Percentiles rank a stretch among this genome's conserved stretches.
phyloP scores from a whole-genome alignment of 805 yeast genomes.

The Wickerhamiella cacticola region DNA sequence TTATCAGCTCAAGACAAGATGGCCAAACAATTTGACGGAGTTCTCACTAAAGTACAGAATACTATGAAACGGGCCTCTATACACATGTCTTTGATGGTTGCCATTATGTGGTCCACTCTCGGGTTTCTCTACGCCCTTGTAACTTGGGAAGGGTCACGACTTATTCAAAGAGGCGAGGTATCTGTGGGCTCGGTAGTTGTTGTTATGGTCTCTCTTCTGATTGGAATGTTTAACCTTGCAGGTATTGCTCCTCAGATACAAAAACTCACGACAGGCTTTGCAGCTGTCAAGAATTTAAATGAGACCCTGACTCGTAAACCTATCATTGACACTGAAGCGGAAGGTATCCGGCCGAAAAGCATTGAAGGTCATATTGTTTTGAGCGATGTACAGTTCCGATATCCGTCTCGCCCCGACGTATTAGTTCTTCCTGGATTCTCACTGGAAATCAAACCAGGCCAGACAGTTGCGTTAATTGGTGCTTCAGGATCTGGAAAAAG shows the following conservation, averaged over 20 bases:
- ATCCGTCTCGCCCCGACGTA: slow-evolving; percentile 28
- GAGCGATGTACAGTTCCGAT: slow-evolving; percentile 22
- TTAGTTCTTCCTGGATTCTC: slow-evolving; percentile 23
- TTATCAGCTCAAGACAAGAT: slow-evolving; percentile 27
- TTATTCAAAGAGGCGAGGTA: slow-evolving; percentile 18
- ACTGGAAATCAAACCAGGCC: slow-evolving; percentile 50
- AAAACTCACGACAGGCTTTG: slow-evolving; percentile 22
- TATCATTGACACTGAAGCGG: slow-evolving; percentile 21
- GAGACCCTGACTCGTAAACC: slow-evolving; percentile 27
- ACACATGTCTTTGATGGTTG: slow-evolving; percentile 21
- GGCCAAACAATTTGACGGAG: slow-evolving; percentile 19
- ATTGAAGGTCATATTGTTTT: slow-evolving; percentile 33
- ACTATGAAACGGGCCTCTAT: slow-evolving; percentile 1
- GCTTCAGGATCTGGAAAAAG: slow-evolving; percentile 92
- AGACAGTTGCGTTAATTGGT: slow-evolving; percentile 82
- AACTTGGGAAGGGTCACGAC: slow-evolving; percentile 27
- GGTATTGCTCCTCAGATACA: slow-evolving; percentile 23
- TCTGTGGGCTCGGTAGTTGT: slow-evolving; percentile 16
- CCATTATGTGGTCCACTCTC: slow-evolving; percentile 21
- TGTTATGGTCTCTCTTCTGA: slow-evolving; percentile 20
- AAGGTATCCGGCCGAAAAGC: slow-evolving; percentile 18
- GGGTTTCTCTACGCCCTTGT: slow-evolving; percentile 25
- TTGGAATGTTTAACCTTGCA: slow-evolving; percentile 26
- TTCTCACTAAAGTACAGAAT: slow-evolving; percentile 17
- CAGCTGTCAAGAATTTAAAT: slow-evolving; percentile 26